Base-by-base conservation (phyloP, 441 rosid genomes). In the Brassica balearica region DNA sequence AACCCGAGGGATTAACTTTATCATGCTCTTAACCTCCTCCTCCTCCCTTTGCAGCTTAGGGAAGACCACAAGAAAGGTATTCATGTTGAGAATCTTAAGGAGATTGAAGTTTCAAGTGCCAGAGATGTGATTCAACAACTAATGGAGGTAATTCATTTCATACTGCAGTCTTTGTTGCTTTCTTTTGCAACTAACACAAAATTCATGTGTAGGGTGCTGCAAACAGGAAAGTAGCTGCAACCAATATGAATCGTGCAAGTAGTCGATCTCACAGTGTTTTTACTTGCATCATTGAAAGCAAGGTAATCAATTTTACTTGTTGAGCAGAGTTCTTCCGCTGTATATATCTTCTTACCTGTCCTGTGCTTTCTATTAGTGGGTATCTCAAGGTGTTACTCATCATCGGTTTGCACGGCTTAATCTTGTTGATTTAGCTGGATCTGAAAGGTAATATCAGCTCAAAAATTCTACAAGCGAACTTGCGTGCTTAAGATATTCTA, bases 191-290 rank as follows among this genome's bases (percentile, higher is more conserved):
- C 25, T 75, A 55, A 64, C 55, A 74, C 34, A 2, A 4, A 61
- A 61, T 51, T 8, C n/a, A 55, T 17, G 66, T 82, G 72, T 86
- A 96, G 99, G 99, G 99, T 69, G 91, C 99, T 67, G 92, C 97
- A 79, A 96, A 94, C 74, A 88, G 99, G 83, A 94, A 94, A 83
- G 98, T 96, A 62, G 99, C 99, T 73, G 94, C 99, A 6, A 94
- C 99, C 68, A 94, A 94, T 81, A 92, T 94, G 99, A 96, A 94
- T 78, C 95, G 85, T 79, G 98, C 97, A 19, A 96, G 99, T 84
- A 96, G 99, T 83, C 97, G 99, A 74, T 96, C 99, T 68, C 99
- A 96, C 69, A 96, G 99, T 84, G 98, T 96, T 46, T 92, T 96
- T 84, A 94, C 99, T 64, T 96, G 99, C 75, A 86, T 87, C 73